A percentile compares a stretch with the other conserved stretches of the same genome.
phyloP scores from a whole-genome alignment of 1,139 yeast genomes.

The Wickerhamomyces sp. region DNA sequence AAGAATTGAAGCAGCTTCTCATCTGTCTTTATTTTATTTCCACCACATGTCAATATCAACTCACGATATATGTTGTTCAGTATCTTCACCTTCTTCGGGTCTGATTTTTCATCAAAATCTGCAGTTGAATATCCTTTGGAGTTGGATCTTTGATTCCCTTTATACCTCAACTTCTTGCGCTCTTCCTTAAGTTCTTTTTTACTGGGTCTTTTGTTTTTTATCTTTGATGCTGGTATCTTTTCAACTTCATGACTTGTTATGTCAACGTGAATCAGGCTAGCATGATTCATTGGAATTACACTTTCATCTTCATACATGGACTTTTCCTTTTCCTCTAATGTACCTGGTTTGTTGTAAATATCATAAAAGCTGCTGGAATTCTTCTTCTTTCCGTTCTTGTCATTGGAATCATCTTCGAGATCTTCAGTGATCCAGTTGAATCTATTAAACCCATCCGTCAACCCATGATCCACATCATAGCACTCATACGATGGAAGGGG shows the following conservation, averaged over 20 bases:
- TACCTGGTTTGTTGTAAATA: background rate
- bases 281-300: conserved; percentile 13
- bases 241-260: background rate
- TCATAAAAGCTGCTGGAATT: conserved; percentile 1
- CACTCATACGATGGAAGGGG: background rate
- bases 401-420: conserved; percentile 2
- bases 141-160: background rate
- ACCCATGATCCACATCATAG: conserved; percentile 4
- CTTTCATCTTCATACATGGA: conserved; percentile 14
- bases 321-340: background rate
- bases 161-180: conserved; percentile 4
- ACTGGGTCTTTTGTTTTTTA: conserved; percentile 3
- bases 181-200: background rate
- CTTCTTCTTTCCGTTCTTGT: background rate
- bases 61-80: conserved; percentile 14
- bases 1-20: conserved; percentile 27
- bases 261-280: background rate
- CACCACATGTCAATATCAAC: conserved; percentile 7
- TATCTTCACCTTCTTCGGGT: conserved; percentile 12
- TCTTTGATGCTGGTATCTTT: conserved; percentile 1
- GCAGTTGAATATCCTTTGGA: conserved; percentile 6
- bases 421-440: conserved; percentile 22
- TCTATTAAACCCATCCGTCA: conserved; percentile 31
- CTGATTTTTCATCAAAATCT: conserved; percentile 17
- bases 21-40: conserved; percentile 12